Base-by-base conservation (phyloP, 2,329 filamentous ascomycete genomes). In the Penicillium sumatraense region DNA sequence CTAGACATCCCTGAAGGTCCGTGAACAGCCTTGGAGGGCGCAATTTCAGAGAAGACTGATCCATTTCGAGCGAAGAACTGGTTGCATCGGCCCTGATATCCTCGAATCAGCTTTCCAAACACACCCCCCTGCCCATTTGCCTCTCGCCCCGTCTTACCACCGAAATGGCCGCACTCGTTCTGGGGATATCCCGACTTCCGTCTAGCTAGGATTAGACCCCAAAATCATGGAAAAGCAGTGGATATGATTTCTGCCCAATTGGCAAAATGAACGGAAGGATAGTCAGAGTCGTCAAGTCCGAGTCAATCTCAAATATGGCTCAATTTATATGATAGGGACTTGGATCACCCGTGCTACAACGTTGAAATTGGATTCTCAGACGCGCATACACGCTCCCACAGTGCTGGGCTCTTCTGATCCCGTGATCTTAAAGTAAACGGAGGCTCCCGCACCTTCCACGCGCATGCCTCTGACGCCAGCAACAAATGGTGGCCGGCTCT, bases 351-450 rank as follows among this genome's bases (percentile, higher is more conserved):
- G 29, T 63, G 35, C 52, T 58, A 61, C 59, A 71, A 76, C 69
- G 72, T 75, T 73, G 62, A 67, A 72, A 70, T 75, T 74, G 70
- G 62, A 73, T 73, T 75, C 58, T 54, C 42, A 54, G 67, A 69
- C 72, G 68, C 69, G 68, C 68, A 67, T 72, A 65, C 63, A 65
- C 54, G 62, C 61, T 68, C 72, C 63, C 74, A 72, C 62, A 57
- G 63, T 61, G 62, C 61, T 66, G 73, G 73, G 71, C 67, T 65
- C 60, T 54, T 67, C 56, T 62, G 61, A 64, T 76, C 74, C 70
- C 72, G 73, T 76, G 74, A 75, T 69, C 62, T 56, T 61, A 67
- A 65, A 66, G 63, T 65, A 49, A 65, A 71, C 67, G 66, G 67
- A 66, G 63, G 57, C 64, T 66, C 68, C 68, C 71, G 70, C 66